Evolutionary conservation across 352 stramenopile species (phyloP).

Genomic region (Phytophthora niederhauseri): DNA sequence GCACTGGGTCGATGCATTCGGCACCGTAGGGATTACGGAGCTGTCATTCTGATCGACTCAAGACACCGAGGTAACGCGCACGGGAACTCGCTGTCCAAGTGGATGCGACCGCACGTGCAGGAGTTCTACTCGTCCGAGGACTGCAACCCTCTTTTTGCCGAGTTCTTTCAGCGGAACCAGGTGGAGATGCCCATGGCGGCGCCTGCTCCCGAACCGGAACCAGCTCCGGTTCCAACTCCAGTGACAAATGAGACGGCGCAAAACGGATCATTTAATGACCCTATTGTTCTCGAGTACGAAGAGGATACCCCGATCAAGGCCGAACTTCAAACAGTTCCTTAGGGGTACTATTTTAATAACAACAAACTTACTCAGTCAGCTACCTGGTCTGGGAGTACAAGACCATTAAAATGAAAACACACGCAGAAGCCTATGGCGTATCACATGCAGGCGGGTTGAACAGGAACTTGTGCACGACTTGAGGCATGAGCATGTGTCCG

Average conservation of each 20-base stretch:
- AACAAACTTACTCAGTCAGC: not conserved
- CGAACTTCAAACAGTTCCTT: constrained; percentile 16
- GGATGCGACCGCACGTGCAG: constrained; percentile 72
- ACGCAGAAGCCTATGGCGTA: not conserved
- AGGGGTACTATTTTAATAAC: not conserved
- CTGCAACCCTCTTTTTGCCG: constrained; percentile 45
- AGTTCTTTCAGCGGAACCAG: constrained; percentile 68
- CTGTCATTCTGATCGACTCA: constrained; percentile 97
- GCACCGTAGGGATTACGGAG: constrained; percentile 97
- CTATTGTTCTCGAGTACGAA: constrained; percentile 56
- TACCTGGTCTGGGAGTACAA: not conserved
- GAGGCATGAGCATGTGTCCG: constrained; percentile 9
- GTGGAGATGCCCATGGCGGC: constrained; percentile 35
- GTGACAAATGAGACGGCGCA: not conserved
- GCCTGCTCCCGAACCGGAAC: constrained; percentile 17
- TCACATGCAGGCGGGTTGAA: constrained; percentile 13
- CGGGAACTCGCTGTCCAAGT: constrained; percentile 70
- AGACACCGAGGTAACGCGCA: constrained; percentile 60
- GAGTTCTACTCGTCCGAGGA: constrained; percentile 62
- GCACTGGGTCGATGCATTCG: constrained; percentile 98
- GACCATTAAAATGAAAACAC: not conserved
- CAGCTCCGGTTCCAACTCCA: not conserved
- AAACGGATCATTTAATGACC: constrained; percentile 5
- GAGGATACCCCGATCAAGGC: constrained; percentile 12
- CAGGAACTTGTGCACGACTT: constrained; percentile 28